Evolutionary conservation across 2,329 filamentous ascomycete genomes (phyloP).

Genomic region (Cladophialophora carrionii): DNA sequence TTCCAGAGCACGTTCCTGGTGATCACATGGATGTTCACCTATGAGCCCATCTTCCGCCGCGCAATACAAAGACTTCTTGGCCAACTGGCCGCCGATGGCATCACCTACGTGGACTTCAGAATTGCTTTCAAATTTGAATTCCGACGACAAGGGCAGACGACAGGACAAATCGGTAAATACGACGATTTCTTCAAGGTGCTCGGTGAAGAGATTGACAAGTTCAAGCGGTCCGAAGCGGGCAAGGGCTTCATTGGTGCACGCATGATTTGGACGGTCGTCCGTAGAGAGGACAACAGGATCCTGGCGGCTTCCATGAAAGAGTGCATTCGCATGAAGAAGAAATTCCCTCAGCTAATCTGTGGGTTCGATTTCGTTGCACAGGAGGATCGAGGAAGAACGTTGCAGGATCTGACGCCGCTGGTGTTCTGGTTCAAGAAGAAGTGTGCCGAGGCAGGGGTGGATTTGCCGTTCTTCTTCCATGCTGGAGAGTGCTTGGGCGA

Average conservation of each 20-base stretch:
- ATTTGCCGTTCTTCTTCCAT: slow-evolving; percentile 94
- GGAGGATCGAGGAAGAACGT: slow-evolving; percentile 76
- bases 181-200: slow-evolving; percentile 71
- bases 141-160: slow-evolving; percentile 65
- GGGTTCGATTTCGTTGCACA: slow-evolving; percentile 91
- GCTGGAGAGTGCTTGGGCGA: slow-evolving; percentile 85
- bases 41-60: slow-evolving; percentile 83
- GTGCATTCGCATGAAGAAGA: slow-evolving; percentile 79
- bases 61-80: slow-evolving; percentile 74
- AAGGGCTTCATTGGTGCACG: slow-evolving; percentile 81
- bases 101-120: slow-evolving; percentile 82
- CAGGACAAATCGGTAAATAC: slow-evolving; percentile 55
- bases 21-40: slow-evolving; percentile 75
- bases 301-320: slow-evolving; percentile 82
- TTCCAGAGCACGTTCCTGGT: slow-evolving; percentile 76
- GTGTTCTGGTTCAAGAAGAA: slow-evolving; percentile 92
- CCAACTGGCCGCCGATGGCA: slow-evolving; percentile 75
- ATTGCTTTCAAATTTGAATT: slow-evolving; percentile 74
- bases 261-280: slow-evolving; percentile 81
- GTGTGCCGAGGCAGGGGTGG: slow-evolving; percentile 74
- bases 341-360: slow-evolving; percentile 76
- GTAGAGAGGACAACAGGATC: slow-evolving; percentile 63
- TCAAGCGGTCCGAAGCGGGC: slow-evolving; percentile 72
- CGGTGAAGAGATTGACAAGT: slow-evolving; percentile 75
- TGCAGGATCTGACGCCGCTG: slow-evolving; percentile 77